Evolutionary conservation across 1,284 basidiomycete species (phyloP), one percentile per base, ranked within the genome.

Genomic region (Fomitopsis palustris): DNA sequence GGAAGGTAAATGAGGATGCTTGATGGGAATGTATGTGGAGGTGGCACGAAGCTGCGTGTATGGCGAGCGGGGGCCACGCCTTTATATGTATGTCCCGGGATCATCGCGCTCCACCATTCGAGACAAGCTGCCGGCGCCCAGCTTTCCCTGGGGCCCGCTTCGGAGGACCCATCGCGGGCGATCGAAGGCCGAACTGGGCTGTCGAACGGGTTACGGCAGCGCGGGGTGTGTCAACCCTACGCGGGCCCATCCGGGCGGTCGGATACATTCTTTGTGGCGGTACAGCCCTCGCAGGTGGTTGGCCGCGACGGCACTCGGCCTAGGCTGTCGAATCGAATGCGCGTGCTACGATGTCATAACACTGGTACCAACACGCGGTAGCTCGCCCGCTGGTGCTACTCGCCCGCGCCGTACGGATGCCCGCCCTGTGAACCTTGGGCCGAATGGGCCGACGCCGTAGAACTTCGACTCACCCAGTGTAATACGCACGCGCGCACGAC

Each of bases 171-270:
- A 17, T 49, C 45, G 25, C 45, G 25, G 27, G 47, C 31, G 25
- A 47, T 47, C 45, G 49, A 52, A 52, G 49, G 14, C 49, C 49
- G 49, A 52, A 19, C 49, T 52, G 33, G 49, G 4, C 49, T 52
- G 21, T 52, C 45, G 17, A 25, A 29, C 45, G n/a, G n/a, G n/a
- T n/a, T n/a, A n/a, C n/a, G n/a, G 27, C 35, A 31, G 23, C 23
- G 21, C 42, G 21, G 42, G 19, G 42, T 14, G 4, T 25, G 19
- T 45, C 2, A 45, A 47, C 27, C 45, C 14, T 29, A 27, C 25
- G 17, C 45, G 45, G 23, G 45, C 45, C 45, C 45, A 27, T 47
- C 45, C 45, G 45, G 45, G 16, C 45, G 45, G 10, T 25, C 10
- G 35, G 4, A 37, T 42, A 42, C 39, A 42, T 42, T 27, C 45